These are phyloP conservation scores for Alternaria ventricosa DNA, from an alignment of 2,329 filamentous ascomycete species.

Conservation along the genomic window DNA sequence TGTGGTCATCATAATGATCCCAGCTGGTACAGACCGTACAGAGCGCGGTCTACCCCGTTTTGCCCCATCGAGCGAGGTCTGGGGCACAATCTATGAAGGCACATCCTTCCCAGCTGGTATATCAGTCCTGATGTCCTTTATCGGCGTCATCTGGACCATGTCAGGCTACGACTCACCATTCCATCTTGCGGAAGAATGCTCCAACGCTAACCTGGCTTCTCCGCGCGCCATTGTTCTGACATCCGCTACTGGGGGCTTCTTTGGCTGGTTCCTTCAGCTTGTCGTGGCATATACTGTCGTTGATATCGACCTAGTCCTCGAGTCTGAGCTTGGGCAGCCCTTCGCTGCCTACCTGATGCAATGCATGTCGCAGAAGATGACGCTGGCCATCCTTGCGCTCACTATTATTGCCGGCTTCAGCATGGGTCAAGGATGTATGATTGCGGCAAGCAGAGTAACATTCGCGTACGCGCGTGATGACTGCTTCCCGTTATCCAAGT, in stretches of 20 bases:
- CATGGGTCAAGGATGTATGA: slow-evolving; percentile 77
- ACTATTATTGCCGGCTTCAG: slow-evolving; percentile 74
- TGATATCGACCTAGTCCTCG: slow-evolving; percentile 65
- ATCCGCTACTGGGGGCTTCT: slow-evolving; percentile 67
- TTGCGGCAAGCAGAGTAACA: slow-evolving; percentile 70
- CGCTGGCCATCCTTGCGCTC: slow-evolving; percentile 67
- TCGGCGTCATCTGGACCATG: slow-evolving; percentile 74
- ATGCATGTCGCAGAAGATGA: slow-evolving; percentile 65
- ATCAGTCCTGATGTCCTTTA: slow-evolving; percentile 73
- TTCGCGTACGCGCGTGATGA: slow-evolving; percentile 77
- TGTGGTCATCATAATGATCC: slow-evolving; percentile 72
- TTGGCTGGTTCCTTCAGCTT: slow-evolving; percentile 77
- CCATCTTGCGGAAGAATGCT: slow-evolving; percentile 77
- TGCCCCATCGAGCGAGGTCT: slow-evolving; percentile 64
- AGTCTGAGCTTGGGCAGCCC: slow-evolving; percentile 70
- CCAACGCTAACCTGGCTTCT: slow-evolving; percentile 72
- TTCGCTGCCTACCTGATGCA: slow-evolving; percentile 74
- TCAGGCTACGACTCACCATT: slow-evolving; percentile 73
- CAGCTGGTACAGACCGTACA: slow-evolving; percentile 61
- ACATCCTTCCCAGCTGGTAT: slow-evolving; percentile 73
- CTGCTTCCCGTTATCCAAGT: slow-evolving; percentile 67
- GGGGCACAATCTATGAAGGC: slow-evolving; percentile 69
- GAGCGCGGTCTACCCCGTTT: slow-evolving; percentile 65
- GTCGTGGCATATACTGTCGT: slow-evolving; percentile 75
- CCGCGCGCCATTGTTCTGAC: slow-evolving; percentile 76